phyloP scores from a whole-genome alignment of 2,329 filamentous ascomycete species.

The Lachnellula arida region DNA sequence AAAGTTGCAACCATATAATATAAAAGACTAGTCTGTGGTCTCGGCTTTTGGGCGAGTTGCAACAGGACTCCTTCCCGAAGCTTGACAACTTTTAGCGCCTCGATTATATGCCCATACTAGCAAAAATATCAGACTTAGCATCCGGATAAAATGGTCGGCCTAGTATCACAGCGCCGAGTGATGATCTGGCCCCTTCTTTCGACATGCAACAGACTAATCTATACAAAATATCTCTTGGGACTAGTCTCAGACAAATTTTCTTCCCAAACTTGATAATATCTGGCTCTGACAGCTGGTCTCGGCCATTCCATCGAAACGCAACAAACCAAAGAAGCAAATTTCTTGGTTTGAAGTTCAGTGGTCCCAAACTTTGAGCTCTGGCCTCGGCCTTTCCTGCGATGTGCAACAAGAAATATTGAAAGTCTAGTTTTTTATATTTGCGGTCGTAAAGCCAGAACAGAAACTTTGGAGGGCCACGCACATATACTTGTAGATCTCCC shows the following conservation, averaged over 20 bases:
- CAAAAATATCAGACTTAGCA: too few species aligned
- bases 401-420: background rate
- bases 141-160: too few species aligned
- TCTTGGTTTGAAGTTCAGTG: background rate
- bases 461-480: background rate
- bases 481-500: too few species aligned
- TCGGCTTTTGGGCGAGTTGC: too few species aligned
- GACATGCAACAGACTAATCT: background rate
- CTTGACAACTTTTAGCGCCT: too few species aligned
- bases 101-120: too few species aligned
- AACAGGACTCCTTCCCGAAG: too few species aligned
- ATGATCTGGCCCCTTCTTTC: too few species aligned
- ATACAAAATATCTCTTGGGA: background rate
- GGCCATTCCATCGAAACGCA: background rate
- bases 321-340: background rate
- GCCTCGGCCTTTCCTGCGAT: background rate
- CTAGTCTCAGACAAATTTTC: background rate
- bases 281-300: background rate
- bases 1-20: too few species aligned
- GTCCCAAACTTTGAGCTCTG: background rate
- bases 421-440: background rate
- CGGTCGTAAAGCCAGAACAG: background rate
- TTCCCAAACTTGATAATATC: background rate
- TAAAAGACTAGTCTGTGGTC: too few species aligned
- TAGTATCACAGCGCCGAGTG: too few species aligned